Percentiles rank a stretch among this genome's conserved stretches.
Evolutionary conservation across 495 filamentous ascomycete genomes (phyloP).

Genomic region (Antarctomyces pellizariae): DNA sequence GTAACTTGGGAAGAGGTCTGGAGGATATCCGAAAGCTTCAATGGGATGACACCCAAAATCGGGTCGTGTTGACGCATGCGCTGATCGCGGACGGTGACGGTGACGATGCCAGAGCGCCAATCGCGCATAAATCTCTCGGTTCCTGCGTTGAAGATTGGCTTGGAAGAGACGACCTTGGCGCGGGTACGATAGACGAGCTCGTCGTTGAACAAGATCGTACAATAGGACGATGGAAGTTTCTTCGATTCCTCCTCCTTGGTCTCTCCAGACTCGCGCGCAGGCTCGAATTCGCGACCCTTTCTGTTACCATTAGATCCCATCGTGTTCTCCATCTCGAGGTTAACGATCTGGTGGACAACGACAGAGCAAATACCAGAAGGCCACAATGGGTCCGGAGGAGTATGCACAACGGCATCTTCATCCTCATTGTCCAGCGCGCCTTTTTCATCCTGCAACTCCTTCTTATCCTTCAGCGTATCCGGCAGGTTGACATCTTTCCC

Average conservation of each 20-base stretch:
- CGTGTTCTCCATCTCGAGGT: constrained; percentile 67
- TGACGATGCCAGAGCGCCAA: constrained; percentile 72
- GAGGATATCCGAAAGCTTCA: constrained; percentile 70
- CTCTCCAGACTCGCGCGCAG: constrained; percentile 71
- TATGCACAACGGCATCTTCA: constrained; percentile 71
- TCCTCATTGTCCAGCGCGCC: constrained; percentile 48
- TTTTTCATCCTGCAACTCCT: constrained; percentile 71
- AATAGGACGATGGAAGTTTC: constrained; percentile 68
- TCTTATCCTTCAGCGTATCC: constrained; percentile 40
- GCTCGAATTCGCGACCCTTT: constrained; percentile 68
- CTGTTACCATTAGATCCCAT: constrained; percentile 45
- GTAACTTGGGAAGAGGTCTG: constrained; percentile 63
- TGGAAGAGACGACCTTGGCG: constrained; percentile 71
- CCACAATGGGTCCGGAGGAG: constrained; percentile 84
- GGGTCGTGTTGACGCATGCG: constrained; percentile 84
- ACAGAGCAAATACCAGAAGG: constrained; percentile 67
- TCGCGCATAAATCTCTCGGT: constrained; percentile 89
- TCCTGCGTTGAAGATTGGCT: constrained; percentile 90
- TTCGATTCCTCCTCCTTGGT: constrained; percentile 55
- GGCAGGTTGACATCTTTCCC: constrained; percentile 64
- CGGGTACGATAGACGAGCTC: constrained; percentile 81
- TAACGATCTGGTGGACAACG: constrained; percentile 85
- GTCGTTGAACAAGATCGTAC: constrained; percentile 76
- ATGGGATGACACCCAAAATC: constrained; percentile 70
- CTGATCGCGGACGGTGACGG: constrained; percentile 66